Conservation (phyloP, 306 rosid genomes). For the Cicer bijugum region DNA sequence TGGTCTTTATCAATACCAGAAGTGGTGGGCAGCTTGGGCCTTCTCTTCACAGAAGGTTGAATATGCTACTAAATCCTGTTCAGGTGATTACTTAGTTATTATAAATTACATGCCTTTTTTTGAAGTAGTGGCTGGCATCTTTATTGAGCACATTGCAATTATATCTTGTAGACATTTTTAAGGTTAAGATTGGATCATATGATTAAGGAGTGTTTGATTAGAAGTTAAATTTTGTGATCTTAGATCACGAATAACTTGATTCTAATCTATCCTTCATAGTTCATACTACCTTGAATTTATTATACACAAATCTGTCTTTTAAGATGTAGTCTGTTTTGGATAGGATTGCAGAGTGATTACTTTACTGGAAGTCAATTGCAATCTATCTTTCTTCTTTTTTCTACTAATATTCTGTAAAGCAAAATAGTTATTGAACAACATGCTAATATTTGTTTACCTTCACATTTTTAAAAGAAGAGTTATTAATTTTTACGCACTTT, state of each 20-base stretch:
- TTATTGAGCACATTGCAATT: slow-evolving; percentile 27
- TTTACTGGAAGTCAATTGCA: slow-evolving; percentile 20
- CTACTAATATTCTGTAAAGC: slow-evolving; percentile 28
- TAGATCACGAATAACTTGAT: slow-evolving; percentile 38
- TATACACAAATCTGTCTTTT: slow-evolving; percentile 5
- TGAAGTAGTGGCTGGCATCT: slow-evolving; percentile 30
- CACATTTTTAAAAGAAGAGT: not conserved
- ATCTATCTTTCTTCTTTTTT: slow-evolving; percentile 18
- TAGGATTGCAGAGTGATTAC: slow-evolving; percentile 21
- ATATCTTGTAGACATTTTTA: slow-evolving; percentile 32
- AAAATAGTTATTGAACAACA: slow-evolving; percentile 22
- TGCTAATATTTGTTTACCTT: slow-evolving; percentile 25
- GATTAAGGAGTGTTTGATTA: slow-evolving; percentile 30
- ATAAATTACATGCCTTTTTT: slow-evolving; percentile 5
- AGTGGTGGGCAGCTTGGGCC: slow-evolving; percentile 82
- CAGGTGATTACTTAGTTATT: slow-evolving; percentile 58
- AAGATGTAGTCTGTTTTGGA: slow-evolving; percentile 16
- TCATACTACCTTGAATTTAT: slow-evolving; percentile 20
- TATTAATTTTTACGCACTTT: slow-evolving; percentile 8
- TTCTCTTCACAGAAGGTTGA: slow-evolving; percentile 71
- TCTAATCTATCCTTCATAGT: slow-evolving; percentile 31
- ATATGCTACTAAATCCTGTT: slow-evolving; percentile 72
- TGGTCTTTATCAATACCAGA: slow-evolving; percentile 74
- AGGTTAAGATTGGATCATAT: slow-evolving; percentile 22
- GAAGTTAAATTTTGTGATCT: slow-evolving; percentile 31